These are phyloP conservation scores for Paxillus ammoniavirescens DNA, from an alignment of 768 basidiomycete genomes.

Conservation along the genomic window DNA sequence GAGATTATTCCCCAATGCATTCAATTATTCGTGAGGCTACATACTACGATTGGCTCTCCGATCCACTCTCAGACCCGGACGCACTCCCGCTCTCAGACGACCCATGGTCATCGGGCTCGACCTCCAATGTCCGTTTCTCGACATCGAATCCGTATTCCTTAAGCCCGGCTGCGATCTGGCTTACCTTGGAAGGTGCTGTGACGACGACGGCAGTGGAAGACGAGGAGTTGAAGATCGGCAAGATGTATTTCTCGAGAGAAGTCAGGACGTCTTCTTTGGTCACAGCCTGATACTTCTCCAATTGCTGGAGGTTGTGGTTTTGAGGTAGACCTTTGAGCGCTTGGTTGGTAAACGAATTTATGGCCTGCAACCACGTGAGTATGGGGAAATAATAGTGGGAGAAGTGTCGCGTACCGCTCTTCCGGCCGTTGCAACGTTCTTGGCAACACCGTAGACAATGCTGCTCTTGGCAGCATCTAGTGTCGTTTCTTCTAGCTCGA, in stretches of 20 bases:
- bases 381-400: neutral
- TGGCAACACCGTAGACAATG: constrained; percentile 82
- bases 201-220: constrained; percentile 81
- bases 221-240: constrained; percentile 79
- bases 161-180: constrained; percentile 66
- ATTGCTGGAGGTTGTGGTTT: constrained; percentile 70
- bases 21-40: no score
- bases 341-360: constrained; percentile 85
- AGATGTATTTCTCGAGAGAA: constrained; percentile 68
- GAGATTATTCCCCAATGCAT: neutral
- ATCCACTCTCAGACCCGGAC: constrained; percentile 33
- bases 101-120: constrained; percentile 51
- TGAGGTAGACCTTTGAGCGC: constrained; percentile 82
- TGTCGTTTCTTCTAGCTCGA: constrained; percentile 74
- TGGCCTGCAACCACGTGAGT: constrained; percentile 48
- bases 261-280: constrained; percentile 74
- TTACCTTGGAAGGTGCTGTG: constrained; percentile 77
- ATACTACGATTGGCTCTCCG: constrained; percentile 12
- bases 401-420: constrained; percentile 63
- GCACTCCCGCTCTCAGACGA: constrained; percentile 31
- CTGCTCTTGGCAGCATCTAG: constrained; percentile 91
- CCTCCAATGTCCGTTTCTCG: constrained; percentile 65
- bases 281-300: constrained; percentile 77
- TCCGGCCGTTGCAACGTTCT: constrained; percentile 79
- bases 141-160: constrained; percentile 73